Conservation (phyloP, 768 basidiomycete species). For the Calocera viscosa region DNA sequence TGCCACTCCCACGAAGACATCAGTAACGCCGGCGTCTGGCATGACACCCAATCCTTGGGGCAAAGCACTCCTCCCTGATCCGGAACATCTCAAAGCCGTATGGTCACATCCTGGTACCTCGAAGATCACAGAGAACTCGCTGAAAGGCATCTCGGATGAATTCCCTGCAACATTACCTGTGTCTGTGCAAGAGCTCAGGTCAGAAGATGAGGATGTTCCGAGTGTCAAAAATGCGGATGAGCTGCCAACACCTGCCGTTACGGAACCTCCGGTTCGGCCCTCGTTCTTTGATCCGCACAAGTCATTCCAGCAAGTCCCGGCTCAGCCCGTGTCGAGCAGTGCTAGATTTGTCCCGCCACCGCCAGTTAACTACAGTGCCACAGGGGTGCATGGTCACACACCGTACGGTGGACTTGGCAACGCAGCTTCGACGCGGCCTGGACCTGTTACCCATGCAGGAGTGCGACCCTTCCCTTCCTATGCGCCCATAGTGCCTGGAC, state of each 20-base stretch:
- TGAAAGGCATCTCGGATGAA: conserved; percentile 76
- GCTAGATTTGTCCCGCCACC: background rate
- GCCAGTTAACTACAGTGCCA: background rate
- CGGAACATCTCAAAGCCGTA: conserved; percentile 72
- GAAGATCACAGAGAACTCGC: conserved; percentile 51
- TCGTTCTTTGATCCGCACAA: conserved; percentile 71
- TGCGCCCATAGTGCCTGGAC: background rate
- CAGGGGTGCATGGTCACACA: background rate
- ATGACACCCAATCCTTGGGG: conserved; percentile 18
- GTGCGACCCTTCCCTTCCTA: background rate
- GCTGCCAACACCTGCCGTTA: conserved; percentile 28
- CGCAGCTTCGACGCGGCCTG: background rate
- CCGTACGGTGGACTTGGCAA: background rate
- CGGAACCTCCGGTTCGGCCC: conserved; percentile 53
- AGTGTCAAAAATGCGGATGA: conserved; percentile 50
- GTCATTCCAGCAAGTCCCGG: conserved; percentile 78
- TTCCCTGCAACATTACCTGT: conserved; percentile 58
- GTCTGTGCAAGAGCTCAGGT: conserved; percentile 73
- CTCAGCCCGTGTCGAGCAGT: conserved; percentile 4
- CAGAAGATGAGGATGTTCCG: conserved; percentile 53
- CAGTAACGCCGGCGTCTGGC: background rate
- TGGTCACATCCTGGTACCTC: conserved; percentile 58
- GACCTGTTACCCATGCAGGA: background rate
- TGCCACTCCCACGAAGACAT: background rate
- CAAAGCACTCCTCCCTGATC: conserved; percentile 48